phyloP scores from a whole-genome alignment of 257 asterid species.

The Forsythia viridissima region DNA sequence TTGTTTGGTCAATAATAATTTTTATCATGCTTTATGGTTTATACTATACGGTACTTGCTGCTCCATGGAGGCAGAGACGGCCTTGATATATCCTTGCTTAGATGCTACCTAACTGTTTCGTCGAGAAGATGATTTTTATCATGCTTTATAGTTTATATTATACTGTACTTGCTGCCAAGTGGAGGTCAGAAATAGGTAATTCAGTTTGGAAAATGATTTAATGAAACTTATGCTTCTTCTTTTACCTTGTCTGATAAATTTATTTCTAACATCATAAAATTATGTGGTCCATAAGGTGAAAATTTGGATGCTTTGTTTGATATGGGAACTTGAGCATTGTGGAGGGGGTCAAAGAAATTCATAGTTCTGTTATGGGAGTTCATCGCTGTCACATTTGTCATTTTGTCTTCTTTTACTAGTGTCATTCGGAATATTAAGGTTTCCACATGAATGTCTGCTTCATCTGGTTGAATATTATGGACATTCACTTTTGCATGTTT shows the following conservation, averaged over 20 bases:
- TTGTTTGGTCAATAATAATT: background rate
- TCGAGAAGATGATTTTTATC: background rate
- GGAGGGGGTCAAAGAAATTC: background rate
- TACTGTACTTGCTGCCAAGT: background rate
- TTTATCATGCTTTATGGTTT: background rate
- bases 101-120: background rate
- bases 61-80: background rate
- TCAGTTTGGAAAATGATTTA: background rate
- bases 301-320: background rate
- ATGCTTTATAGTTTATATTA: background rate
- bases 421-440: background rate
- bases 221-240: background rate
- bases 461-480: background rate
- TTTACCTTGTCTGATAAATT: background rate
- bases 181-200: background rate
- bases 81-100: background rate
- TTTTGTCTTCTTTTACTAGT: background rate
- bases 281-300: background rate
- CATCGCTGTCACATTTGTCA: background rate
- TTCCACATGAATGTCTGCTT: conserved; percentile 1
- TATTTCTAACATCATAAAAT: background rate
- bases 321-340: background rate
- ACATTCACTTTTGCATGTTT: conserved; percentile 10
- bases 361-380: background rate
- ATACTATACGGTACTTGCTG: background rate